Base-by-base conservation (phyloP, 208 protist species). In the Herpetomonas tarakana region DNA sequence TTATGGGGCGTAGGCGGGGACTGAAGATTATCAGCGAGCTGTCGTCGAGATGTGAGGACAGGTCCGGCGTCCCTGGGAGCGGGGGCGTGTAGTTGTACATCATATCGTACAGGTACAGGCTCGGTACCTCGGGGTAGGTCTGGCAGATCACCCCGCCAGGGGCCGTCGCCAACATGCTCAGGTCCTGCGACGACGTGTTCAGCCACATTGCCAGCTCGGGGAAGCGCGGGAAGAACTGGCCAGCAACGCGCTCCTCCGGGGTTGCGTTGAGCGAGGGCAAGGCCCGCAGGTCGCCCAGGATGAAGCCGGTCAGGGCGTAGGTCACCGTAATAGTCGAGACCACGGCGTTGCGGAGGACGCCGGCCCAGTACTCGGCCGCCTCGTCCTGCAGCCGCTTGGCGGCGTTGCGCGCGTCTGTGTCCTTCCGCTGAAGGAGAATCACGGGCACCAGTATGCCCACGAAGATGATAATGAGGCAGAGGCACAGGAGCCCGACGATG, bases 111-210 rank as follows among this genome's bases (percentile, higher is more conserved):
- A 12, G 14, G 0, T 19, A 0, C 16, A 50, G 21, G 27, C 18
- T 1, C 41, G 66, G 18, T 19, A 6, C 24, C 3, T 28, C 19
- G 9, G 60, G 74, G 25, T 59, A 63, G 2, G 58, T 72, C 26
- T 80, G 58, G 9, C 44, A 51, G 0, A 70, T 57, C n/a, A 76
- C 64, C 45, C 68, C 74, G 2, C 74, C 74, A 18, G 74, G 74
- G 3, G 67, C 60, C 28, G 71, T 41, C n/a, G 68, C 65, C 24
- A 27, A 6, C 46, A 52, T 46, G 16, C n/a, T 45, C 2, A 57
- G 18, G 24, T 25, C 24, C 25, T 38, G 7, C 26, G 24, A 28
- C 26, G 14, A 16, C 7, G 18, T 18, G 11, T n/a, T 38, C 6
- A 25, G 12, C 52, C 41, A 12, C 14, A 22, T n/a, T 6, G 52